These are phyloP conservation scores for Chaetomium olivaceum DNA, from an alignment of 2,329 filamentous ascomycete genomes.

Conservation along the genomic window DNA sequence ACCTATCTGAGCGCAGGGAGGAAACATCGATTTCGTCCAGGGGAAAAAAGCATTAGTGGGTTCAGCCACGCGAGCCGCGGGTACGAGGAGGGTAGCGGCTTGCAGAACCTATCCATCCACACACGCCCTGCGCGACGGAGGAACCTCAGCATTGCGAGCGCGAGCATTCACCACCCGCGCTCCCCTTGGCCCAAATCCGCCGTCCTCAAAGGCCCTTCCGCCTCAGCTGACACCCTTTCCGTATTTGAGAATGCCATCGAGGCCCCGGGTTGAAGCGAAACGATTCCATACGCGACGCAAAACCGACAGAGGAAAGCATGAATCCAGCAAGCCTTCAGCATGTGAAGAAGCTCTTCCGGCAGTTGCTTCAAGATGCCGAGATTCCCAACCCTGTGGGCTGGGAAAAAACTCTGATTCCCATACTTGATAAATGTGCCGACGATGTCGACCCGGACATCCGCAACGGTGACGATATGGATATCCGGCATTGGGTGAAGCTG, in stretches of 20 bases:
- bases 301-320: slow-evolving; percentile 75
- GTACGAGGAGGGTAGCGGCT: slow-evolving; percentile 62
- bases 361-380: slow-evolving; percentile 75
- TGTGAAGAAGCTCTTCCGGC: slow-evolving; percentile 79
- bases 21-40: slow-evolving; percentile 70
- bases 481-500: slow-evolving; percentile 93
- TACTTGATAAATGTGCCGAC: slow-evolving; percentile 85
- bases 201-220: slow-evolving; percentile 57
- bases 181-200: slow-evolving; percentile 68
- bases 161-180: slow-evolving; percentile 63
- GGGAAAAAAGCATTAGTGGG: slow-evolving; percentile 73
- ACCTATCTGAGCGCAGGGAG: slow-evolving; percentile 71
- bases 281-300: slow-evolving; percentile 76
- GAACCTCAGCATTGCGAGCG: slow-evolving; percentile 82
- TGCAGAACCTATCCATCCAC: slow-evolving; percentile 58
- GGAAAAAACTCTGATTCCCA: slow-evolving; percentile 88
- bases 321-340: slow-evolving; percentile 87
- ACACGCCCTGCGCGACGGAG: slow-evolving; percentile 67
- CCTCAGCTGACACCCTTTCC: slow-evolving; percentile 54
- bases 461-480: slow-evolving; percentile 91
- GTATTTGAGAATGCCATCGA: slow-evolving; percentile 46
- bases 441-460: slow-evolving; percentile 93
- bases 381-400: slow-evolving; percentile 75
- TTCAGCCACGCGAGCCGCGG: slow-evolving; percentile 70
- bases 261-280: slow-evolving; percentile 65